Base-by-base conservation (phyloP, 148 eudicot genomes). In the Polygonum aviculare region DNA sequence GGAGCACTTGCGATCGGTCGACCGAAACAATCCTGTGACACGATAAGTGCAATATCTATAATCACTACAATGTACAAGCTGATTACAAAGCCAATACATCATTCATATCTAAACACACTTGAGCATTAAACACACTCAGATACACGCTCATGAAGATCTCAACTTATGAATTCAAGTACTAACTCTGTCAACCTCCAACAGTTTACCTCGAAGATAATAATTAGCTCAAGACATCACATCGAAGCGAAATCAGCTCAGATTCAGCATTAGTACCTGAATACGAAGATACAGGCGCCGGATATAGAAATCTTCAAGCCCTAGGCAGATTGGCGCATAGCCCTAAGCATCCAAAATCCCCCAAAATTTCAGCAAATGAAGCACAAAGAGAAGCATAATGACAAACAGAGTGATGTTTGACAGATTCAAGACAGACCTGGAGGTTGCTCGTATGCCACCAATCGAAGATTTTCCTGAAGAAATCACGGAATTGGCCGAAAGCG, bases 241-340 rank as follows among this genome's bases (percentile, higher is more conserved):
- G 72, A 67, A 67, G 72, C 45, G 7, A 67, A 15, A 67, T 36
- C 45, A 67, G 72, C 72, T 67, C 6, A 67, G 35, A 67, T 67
- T 67, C 72, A 67, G 39, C 48, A 54, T 31, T 36, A 39, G 72
- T 79, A 95, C 98, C 98, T 92, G 98, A 77, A 92, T 90, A 45
- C 97, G 88, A 76, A 86, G 85, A 80, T 92, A 92, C 40, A 89
- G 84, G 15, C 98, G 88, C 48, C 98, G 91, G 59, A 82, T 82
- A 78, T 92, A 94, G 78, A 94, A 95, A 87, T 94, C 98, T 83
- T 92, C 96, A 4, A 86, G 86, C 38, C 97, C 98, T 84, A 95
- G 85, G 75, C 97, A 90, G 84, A 95, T 95, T 78, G 98, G 97
- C 75, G 98, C 91, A 72, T 92, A 95, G 55, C 98, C 98, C 96